Evolutionary conservation across 176 grass and related monocot species (phyloP).

Genomic region (Cymbopogon citratus): DNA sequence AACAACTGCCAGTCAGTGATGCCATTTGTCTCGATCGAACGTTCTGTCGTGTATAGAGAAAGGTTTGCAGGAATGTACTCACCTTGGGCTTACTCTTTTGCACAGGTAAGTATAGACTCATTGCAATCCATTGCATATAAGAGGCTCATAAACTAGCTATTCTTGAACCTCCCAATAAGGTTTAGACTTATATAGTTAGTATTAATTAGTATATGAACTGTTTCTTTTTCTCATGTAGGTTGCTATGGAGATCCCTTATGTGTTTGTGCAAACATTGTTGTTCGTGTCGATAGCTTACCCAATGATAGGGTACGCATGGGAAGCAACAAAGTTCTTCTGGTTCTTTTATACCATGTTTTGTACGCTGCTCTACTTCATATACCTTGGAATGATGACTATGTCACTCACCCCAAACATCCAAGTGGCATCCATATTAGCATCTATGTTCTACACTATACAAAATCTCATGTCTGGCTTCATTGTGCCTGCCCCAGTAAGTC

Average conservation of each 20-base stretch:
- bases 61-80: constrained; percentile 91
- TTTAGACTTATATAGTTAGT: background rate
- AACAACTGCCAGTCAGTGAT: constrained; percentile 51
- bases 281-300: no score
- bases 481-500: constrained; percentile 58
- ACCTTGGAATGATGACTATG: constrained; percentile 73
- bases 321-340: constrained; percentile 59
- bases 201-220: background rate
- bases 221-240: background rate
- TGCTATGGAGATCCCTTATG: no score
- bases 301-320: constrained; percentile 34
- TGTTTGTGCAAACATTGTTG: no score
- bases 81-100: constrained; percentile 75
- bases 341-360: constrained; percentile 58
- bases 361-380: constrained; percentile 52
- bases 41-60: constrained; percentile 62
- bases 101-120: constrained; percentile 32
- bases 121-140: background rate
- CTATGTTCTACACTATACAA: constrained; percentile 48
- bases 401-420: constrained; percentile 54
- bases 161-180: no score
- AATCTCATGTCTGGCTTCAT: constrained; percentile 65
- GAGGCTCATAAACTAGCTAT: background rate
- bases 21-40: constrained; percentile 56
- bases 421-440: constrained; percentile 53